Evolutionary conservation across 2,329 filamentous ascomycete genomes (phyloP), one percentile per base, ranked within the genome.

Genomic region (Botrytis elliptica): DNA sequence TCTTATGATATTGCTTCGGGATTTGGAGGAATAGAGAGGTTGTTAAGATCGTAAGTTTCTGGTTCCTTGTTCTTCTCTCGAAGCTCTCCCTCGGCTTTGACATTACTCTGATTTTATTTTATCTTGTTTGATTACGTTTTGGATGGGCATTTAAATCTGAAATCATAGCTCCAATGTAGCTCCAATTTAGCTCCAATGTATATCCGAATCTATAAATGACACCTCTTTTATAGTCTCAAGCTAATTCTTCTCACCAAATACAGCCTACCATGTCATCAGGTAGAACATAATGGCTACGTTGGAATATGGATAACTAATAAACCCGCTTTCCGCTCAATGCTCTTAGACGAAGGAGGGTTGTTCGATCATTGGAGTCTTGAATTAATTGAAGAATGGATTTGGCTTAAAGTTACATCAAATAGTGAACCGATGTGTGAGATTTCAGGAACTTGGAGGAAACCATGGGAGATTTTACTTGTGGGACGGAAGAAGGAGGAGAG

Each of bases 291-390:
- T 42, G 89, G 89, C 22, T 81, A 93, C 1, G 87, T 95, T 0
- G 92, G 88, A 29, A 83, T 95, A 33, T 95, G 93, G 93, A 86
- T 94, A 73, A 95, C 93, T 68, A 95, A 95, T 82, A 93, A 90
- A 76, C 82, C 86, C 3, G 84, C 82, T 0, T 80, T 87, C 66
- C 81, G 88, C 36, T 84, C 89, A 4, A 82, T 88, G 36, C 85
- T 89, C 8, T 82, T 94, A 20, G 85, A 83, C 0, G 81, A 83
- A 2, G 77, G 77, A 2, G 90, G 90, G 1, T 76, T 95, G 3
- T 91, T 95, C 76, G 85, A 87, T 10, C 82, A 84, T 49, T 94
- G 91, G 91, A 90, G 89, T 38, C 82, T 95, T 0, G 86, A 90
- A 70, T 79, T 89, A 18, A 84, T 88, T 0, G 88, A 90, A 67